phyloP scores from a whole-genome alignment of 768 basidiomycete genomes.

The Psilocybe cyanescens region DNA sequence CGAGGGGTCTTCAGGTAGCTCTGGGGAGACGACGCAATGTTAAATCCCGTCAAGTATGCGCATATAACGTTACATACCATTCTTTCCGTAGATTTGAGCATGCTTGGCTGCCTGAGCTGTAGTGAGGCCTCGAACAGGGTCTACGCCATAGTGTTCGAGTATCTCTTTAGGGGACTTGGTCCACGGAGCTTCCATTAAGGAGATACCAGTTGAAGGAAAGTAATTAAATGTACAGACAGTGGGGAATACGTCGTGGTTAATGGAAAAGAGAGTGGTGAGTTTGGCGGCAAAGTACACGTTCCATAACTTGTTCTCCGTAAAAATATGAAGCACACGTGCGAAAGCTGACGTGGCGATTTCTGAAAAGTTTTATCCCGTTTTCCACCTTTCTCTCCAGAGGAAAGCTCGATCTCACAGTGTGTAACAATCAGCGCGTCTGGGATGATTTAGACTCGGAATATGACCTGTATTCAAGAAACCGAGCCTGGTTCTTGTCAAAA shows the following conservation, averaged over 20 bases:
- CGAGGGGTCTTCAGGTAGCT: conserved; percentile 88
- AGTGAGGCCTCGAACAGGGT: conserved; percentile 65
- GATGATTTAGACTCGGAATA: conserved; percentile 11
- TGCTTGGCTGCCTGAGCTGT: conserved; percentile 71
- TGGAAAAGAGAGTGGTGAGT: conserved; percentile 11
- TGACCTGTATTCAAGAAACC: conserved; percentile 8
- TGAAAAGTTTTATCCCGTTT: conserved; percentile 15
- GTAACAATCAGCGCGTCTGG: conserved; percentile 12
- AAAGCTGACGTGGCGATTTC: conserved; percentile 44
- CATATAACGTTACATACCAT: conserved; percentile 52
- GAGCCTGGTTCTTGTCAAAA: conserved; percentile 17
- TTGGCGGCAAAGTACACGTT: conserved; percentile 9
- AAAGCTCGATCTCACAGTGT: conserved; percentile 16
- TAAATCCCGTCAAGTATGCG: conserved; percentile 2
- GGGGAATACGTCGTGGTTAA: conserved; percentile 5
- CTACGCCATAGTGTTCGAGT: conserved; percentile 73
- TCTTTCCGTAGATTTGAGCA: conserved; percentile 82
- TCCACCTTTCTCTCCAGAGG: conserved; percentile 18
- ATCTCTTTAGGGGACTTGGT: conserved; percentile 69
- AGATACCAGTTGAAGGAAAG: conserved; percentile 21
- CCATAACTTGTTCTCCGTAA: conserved; percentile 14
- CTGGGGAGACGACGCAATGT: conserved; percentile 41
- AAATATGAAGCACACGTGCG: conserved; percentile 38
- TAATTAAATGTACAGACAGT: conserved; percentile 1
- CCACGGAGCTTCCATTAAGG: conserved; percentile 78